A percentile compares a stretch with the other conserved stretches of the same genome.
phyloP scores from a whole-genome alignment of 2,329 filamentous ascomycete species.

The Bertia moriformis region DNA sequence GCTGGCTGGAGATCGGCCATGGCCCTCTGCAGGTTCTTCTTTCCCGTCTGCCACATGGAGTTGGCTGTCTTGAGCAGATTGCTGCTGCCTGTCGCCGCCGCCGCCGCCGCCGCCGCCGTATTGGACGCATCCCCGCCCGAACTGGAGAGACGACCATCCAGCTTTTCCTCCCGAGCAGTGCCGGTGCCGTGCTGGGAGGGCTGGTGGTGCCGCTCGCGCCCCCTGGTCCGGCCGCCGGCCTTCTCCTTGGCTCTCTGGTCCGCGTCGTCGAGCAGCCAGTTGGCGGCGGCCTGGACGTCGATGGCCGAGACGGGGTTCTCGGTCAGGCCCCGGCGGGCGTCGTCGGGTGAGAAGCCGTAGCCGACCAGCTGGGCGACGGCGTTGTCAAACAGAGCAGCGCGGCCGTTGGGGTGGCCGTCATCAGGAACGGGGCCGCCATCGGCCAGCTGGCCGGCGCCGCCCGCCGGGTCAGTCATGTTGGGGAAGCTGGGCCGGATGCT shows the following conservation, averaged over 20 bases:
- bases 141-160: too few relatives aligned
- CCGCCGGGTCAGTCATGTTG: too few relatives aligned
- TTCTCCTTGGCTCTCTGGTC: constrained; percentile 72
- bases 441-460: too few relatives aligned
- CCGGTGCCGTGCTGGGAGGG: too few relatives aligned
- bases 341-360: constrained; percentile 82
- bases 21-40: constrained; percentile 83
- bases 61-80: constrained; percentile 87
- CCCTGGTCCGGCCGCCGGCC: constrained; percentile 35
- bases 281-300: constrained; percentile 74
- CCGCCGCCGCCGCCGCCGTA: too few relatives aligned
- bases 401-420: constrained; percentile 18
- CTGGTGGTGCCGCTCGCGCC: too few relatives aligned
- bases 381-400: constrained; percentile 54
- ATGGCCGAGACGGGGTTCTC: constrained; percentile 67
- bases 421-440: too few relatives aligned
- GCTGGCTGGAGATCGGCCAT: constrained; percentile 70
- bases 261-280: constrained; percentile 81
- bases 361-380: constrained; percentile 81
- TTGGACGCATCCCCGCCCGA: too few relatives aligned
- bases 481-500: too few relatives aligned
- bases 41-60: constrained; percentile 84
- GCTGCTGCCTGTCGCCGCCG: constrained; percentile 67
- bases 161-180: too few relatives aligned
- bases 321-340: constrained; percentile 64